Evolutionary conservation across 1,284 basidiomycete genomes (phyloP).

Genomic region (Bjerkandera adusta): DNA sequence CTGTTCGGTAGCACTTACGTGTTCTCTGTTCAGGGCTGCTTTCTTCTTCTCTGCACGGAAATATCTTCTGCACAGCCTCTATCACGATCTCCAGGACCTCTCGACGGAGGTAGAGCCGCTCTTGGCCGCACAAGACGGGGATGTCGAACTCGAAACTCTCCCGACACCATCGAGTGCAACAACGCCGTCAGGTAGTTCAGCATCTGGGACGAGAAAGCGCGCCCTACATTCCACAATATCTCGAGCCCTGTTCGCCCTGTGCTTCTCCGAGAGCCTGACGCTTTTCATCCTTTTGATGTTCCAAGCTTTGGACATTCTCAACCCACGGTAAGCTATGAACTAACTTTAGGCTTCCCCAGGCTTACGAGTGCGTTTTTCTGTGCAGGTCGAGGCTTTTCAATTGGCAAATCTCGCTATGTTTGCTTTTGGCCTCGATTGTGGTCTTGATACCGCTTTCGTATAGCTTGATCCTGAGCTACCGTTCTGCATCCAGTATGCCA

Average conservation of each 20-base stretch:
- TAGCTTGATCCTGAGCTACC: conserved; percentile 53
- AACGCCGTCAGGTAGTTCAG: conserved; percentile 23
- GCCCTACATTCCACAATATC: conserved; percentile 54
- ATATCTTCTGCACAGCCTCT: conserved; percentile 52
- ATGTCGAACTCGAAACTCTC: conserved; percentile 41
- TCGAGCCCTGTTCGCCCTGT: conserved; percentile 55
- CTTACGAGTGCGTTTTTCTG: background rate
- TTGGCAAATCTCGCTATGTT: conserved; percentile 60
- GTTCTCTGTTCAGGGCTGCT: conserved; percentile 31
- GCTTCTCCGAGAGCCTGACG: conserved; percentile 67
- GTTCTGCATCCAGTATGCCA: conserved; percentile 18
- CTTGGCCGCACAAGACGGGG: conserved; percentile 21
- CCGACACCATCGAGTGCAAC: conserved; percentile 42
- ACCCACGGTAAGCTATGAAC: conserved; percentile 38
- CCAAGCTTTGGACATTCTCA: conserved; percentile 55
- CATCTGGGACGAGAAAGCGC: conserved; percentile 22
- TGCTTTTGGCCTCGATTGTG: conserved; percentile 55
- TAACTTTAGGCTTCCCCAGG: background rate
- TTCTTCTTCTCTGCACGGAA: conserved; percentile 54
- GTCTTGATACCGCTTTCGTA: conserved; percentile 59
- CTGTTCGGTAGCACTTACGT: background rate
- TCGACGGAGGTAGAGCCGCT: conserved; percentile 29
- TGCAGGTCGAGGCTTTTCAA: conserved; percentile 57
- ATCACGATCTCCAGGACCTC: conserved; percentile 50
- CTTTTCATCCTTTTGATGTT: conserved; percentile 66